Conservation (phyloP, 1,284 basidiomycete species). For the Leccinum laetum region DNA sequence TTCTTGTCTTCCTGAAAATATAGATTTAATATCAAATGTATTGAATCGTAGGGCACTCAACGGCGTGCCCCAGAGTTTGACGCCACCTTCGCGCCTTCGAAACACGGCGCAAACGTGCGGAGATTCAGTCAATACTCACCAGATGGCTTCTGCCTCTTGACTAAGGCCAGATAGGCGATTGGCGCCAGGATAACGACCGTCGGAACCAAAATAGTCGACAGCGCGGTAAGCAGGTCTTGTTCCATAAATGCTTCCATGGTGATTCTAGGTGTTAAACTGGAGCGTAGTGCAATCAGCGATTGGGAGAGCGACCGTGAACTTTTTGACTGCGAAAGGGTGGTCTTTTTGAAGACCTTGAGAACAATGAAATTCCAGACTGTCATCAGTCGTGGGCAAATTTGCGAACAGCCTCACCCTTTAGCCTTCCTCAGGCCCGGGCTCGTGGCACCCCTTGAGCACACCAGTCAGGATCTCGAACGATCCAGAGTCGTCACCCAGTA, state of each 20-base stretch:
- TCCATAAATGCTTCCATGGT: constrained; percentile 4
- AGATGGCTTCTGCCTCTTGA: constrained; percentile 1
- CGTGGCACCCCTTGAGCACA: not conserved
- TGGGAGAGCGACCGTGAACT: not conserved
- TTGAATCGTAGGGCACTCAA: not conserved
- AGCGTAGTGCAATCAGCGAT: not conserved
- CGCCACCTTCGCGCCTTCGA: not conserved
- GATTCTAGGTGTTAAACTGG: not conserved
- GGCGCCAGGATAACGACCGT: constrained; percentile 13
- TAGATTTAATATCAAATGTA: constrained; percentile 15
- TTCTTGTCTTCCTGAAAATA: constrained; percentile 14
- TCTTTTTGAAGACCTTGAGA: not conserved
- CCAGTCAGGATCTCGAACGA: not conserved
- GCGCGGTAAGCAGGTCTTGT: not conserved
- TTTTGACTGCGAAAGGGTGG: not conserved
- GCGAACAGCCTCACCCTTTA: not conserved
- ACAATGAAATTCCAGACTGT: not conserved
- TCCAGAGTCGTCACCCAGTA: not conserved
- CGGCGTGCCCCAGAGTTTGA: not conserved
- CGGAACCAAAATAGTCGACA: constrained; percentile 14
- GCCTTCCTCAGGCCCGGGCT: not conserved
- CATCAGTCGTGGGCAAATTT: not conserved
- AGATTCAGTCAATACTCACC: constrained; percentile 13
- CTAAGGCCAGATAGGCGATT: constrained; percentile 19
- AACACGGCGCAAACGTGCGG: not conserved